These are phyloP conservation scores for Nannizziopsis arthrosporioides DNA, from an alignment of 2,329 filamentous ascomycete genomes.

Conservation along the genomic window DNA sequence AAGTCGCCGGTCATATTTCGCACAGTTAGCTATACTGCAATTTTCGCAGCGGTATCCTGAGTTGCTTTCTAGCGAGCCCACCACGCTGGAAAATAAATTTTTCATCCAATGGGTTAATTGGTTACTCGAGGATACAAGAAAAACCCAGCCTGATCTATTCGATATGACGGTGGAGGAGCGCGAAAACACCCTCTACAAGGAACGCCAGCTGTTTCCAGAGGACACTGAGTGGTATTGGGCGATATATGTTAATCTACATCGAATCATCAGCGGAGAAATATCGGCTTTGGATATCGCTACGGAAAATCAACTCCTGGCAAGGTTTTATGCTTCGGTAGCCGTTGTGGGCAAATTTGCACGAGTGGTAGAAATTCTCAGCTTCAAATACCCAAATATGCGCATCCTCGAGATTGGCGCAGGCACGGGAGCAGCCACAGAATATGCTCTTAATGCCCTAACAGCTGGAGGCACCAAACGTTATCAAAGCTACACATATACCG, in stretches of 20 bases:
- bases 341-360: neutral
- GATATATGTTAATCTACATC: neutral
- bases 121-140: neutral
- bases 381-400: conserved; percentile 1
- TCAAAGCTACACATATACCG: neutral
- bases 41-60: neutral
- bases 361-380: neutral
- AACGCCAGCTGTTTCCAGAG: neutral
- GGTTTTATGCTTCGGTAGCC: neutral
- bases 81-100: neutral
- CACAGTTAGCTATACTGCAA: neutral
- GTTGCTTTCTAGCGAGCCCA: neutral
- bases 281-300: neutral
- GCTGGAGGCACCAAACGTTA: neutral
- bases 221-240: neutral
- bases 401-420: conserved; percentile 5
- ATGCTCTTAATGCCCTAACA: neutral
- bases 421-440: neutral
- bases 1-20: neutral
- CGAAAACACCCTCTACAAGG: neutral
- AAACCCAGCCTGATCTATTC: neutral
- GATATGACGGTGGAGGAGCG: neutral
- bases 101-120: neutral
- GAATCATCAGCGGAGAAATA: neutral
- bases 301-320: neutral